Percentiles rank a stretch among this genome's conserved stretches.
Evolutionary conservation across 2,329 filamentous ascomycete genomes (phyloP).

Genomic region (Zymoseptoria passerinii): DNA sequence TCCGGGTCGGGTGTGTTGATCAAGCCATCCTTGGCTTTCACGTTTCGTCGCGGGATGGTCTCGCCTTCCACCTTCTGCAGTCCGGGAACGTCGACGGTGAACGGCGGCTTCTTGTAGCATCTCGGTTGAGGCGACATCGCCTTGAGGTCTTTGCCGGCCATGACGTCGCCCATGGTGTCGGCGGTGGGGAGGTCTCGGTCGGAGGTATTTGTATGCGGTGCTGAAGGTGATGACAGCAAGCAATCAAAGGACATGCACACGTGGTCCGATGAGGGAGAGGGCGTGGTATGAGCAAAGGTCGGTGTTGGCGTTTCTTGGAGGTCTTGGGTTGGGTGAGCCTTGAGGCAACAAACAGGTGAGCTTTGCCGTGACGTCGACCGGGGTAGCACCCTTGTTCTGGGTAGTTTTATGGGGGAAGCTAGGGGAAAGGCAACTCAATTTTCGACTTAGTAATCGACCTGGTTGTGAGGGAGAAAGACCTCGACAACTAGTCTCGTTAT

Average conservation of each 20-base stretch:
- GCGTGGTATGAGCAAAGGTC: not conserved
- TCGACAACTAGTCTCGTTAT: no score
- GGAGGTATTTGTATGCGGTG: not conserved
- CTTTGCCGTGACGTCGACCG: not conserved
- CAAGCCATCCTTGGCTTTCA: conserved; percentile 62
- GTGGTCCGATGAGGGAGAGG: not conserved
- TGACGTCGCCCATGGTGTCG: conserved; percentile 27
- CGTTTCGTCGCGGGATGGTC: conserved; percentile 72
- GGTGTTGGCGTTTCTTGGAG: not conserved
- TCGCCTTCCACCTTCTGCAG: conserved; percentile 65
- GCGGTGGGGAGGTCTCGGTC: conserved; percentile 1
- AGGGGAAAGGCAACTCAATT: not conserved
- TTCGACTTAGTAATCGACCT: no score
- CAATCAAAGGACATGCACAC: conserved; percentile 17
- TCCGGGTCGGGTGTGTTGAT: conserved; percentile 57
- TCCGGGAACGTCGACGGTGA: conserved; percentile 63
- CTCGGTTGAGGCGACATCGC: conserved; percentile 41
- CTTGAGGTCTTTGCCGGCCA: conserved; percentile 37
- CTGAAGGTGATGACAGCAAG: conserved; percentile 1
- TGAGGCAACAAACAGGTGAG: not conserved
- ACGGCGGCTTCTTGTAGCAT: conserved; percentile 57
- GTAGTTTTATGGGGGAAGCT: not conserved
- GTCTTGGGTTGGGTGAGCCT: not conserved
- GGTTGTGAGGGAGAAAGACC: no score
- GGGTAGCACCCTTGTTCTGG: no score